phyloP scores from a whole-genome alignment of 805 yeast species.

The Starmerella floris region DNA sequence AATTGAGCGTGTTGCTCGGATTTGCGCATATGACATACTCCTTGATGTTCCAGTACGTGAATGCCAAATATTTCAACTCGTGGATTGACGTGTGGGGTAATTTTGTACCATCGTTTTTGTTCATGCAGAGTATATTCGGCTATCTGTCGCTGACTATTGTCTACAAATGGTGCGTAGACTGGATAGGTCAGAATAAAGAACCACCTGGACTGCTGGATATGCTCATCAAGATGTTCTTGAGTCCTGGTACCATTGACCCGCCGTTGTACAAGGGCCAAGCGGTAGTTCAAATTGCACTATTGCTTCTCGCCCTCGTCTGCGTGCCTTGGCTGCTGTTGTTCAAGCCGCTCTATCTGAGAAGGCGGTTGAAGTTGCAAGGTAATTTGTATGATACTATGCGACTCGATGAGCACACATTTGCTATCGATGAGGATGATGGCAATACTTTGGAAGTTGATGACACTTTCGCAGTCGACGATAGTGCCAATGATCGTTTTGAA shows the following conservation, averaged over 20 bases:
- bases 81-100: conserved; percentile 77
- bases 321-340: conserved; percentile 84
- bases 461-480: conserved; percentile 4
- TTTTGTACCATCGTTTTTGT: conserved; percentile 81
- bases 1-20: conserved; percentile 87
- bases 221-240: conserved; percentile 88
- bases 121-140: conserved; percentile 95
- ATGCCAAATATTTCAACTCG: conserved; percentile 56
- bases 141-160: conserved; percentile 73
- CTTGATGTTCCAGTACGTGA: conserved; percentile 65
- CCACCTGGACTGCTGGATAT: conserved; percentile 92
- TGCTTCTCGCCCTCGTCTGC: conserved; percentile 66
- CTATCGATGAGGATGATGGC: conserved; percentile 25
- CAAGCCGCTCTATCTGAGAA: conserved; percentile 64
- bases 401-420: conserved; percentile 24
- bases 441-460: conserved; percentile 26
- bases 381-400: conserved; percentile 33
- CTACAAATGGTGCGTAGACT: conserved; percentile 88
- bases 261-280: conserved; percentile 72
- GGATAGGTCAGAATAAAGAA: conserved; percentile 63
- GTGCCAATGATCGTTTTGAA: neutral
- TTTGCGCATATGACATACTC: conserved; percentile 90
- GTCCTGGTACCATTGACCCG: conserved; percentile 80
- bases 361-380: conserved; percentile 37
- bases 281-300: conserved; percentile 54